Base-by-base conservation (phyloP, 306 rosid genomes). In the Quercus mongolica region DNA sequence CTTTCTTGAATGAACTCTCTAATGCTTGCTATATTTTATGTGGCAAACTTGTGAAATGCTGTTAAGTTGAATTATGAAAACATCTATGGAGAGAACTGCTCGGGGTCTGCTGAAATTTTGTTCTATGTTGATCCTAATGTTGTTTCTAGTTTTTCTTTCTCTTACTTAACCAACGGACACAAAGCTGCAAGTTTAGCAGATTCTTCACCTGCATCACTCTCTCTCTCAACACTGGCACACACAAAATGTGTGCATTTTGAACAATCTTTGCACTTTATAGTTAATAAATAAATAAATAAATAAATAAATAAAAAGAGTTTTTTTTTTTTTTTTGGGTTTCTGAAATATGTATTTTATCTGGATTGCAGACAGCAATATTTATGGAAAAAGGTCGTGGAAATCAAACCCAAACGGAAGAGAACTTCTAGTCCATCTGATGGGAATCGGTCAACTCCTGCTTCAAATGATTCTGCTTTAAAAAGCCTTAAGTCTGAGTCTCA, bases 161-260 rank as follows among this genome's bases (percentile, higher is more conserved):
- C 78, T 82, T 88, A 92, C 92, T 92, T 94, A 46, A 94, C 86
- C 74, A 71, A 79, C 76, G 59, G 74, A 67, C 83, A 94, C 99
- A 81, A 88, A 87, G 99, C 99, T 75, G 97, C 99, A 28, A 95
- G 83, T 81, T 78, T 91, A 57, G 97, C 91, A 31, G 99, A 95
- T 90, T 95, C 98, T 74, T 84, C 99, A 54, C 97, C 96, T 70
- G 97, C 91, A 25, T 85, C 82, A 80, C 41, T 33, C 44, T 69
- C 46, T 71, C 71, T 31, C 35, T 83, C 19, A 21, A 30, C 54
- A 30, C 65, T n/a, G 13, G 64, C 58, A 18, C 73, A 21, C 4
- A 15, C 76, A 74, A 49, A 44, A 46, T 14, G 3, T 71, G 59
- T 10, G 9, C 14, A 1, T 71, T 18, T 15, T 26, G 15, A 21